phyloP scores from a whole-genome alignment of 1,284 basidiomycete species.

The Ceratobasidium sp. region DNA sequence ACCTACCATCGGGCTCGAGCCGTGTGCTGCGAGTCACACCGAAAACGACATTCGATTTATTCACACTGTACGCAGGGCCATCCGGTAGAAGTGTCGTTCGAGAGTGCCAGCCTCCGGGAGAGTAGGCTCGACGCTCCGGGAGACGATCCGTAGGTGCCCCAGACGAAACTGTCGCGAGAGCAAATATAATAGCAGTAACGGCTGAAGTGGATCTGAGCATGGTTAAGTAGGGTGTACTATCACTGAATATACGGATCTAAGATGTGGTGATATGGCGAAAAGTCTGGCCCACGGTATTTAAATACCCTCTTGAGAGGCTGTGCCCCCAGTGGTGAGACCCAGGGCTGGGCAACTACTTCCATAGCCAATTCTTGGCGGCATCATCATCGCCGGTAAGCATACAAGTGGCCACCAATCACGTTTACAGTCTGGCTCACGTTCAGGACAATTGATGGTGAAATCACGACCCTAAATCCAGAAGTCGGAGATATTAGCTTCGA shows the following conservation, averaged over 20 bases:
- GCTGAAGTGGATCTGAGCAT: not conserved
- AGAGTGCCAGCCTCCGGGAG: constrained; percentile 12
- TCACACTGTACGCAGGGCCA: constrained; percentile 8
- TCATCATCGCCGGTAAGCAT: not conserved
- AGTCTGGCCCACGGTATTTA: not conserved
- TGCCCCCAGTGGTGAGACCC: not conserved
- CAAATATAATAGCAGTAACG: not conserved
- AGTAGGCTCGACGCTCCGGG: not conserved
- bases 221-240: not conserved
- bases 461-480: not conserved
- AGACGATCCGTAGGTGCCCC: not conserved
- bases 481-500: not conserved
- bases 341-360: not conserved
- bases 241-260: not conserved
- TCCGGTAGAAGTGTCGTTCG: not conserved
- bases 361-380: not conserved
- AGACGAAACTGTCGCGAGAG: not conserved
- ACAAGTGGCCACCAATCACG: not conserved
- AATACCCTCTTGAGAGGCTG: not conserved
- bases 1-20: constrained; percentile 24
- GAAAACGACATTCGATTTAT: constrained; percentile 9
- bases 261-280: not conserved
- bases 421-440: not conserved
- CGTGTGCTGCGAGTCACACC: constrained; percentile 22
- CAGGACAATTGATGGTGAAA: not conserved